Conservation (phyloP, 2,329 filamentous ascomycete species). For the Trichoderma afroharzianum region DNA sequence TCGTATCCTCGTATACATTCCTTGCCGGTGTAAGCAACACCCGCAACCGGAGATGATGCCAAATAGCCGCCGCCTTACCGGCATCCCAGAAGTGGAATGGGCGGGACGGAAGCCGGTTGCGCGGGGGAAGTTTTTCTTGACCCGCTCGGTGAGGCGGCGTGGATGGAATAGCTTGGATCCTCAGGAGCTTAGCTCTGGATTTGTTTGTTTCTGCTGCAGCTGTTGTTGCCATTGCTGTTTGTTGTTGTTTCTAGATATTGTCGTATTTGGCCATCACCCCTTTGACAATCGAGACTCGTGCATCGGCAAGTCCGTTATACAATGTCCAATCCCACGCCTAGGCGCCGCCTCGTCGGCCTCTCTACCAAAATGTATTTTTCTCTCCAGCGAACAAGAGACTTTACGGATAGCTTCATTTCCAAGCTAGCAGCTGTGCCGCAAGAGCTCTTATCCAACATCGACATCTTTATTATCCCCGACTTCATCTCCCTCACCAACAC, state of each 20-base stretch:
- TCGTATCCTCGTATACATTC: not conserved
- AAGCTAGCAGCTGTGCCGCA: constrained; percentile 42
- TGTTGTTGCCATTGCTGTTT: not conserved
- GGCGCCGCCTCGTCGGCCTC: constrained; percentile 65
- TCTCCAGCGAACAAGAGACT: constrained; percentile 56
- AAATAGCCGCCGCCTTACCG: not conserved
- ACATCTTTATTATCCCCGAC: constrained; percentile 76
- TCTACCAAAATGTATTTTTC: constrained; percentile 79
- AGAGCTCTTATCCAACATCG: constrained; percentile 48
- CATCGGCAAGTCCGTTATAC: not conserved
- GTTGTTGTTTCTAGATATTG: not conserved
- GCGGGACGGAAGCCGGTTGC: constrained; percentile 11
- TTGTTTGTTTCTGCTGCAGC: not conserved
- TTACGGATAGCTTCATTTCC: constrained; percentile 48
- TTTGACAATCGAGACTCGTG: too few species aligned
- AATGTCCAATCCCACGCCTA: constrained; percentile 18
- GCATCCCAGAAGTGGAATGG: constrained; percentile 18
- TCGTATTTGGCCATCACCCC: not conserved
- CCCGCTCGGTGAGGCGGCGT: not conserved
- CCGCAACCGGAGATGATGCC: constrained; percentile 2
- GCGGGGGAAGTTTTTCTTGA: not conserved
- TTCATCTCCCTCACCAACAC: constrained; percentile 63
- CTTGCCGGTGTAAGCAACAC: not conserved
- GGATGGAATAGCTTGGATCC: not conserved
- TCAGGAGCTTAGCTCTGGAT: not conserved